Evolutionary conservation across 352 stramenopile genomes (phyloP).

Genomic region (Pythium folliculosum): DNA sequence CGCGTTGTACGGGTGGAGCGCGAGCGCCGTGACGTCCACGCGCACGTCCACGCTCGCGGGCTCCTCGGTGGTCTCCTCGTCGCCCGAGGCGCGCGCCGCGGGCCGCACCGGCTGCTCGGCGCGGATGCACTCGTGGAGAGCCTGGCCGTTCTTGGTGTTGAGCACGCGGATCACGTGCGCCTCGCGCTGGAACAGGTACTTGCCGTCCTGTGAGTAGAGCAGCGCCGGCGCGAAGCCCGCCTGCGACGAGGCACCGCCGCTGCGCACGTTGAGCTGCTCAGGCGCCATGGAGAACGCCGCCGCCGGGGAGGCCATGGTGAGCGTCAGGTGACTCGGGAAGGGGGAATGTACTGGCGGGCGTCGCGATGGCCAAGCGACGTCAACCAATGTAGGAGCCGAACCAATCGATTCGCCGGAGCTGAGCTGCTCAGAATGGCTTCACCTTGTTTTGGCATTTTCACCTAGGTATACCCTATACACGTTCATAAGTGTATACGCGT

Average conservation of each 20-base stretch:
- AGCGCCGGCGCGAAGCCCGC: constrained; percentile 36
- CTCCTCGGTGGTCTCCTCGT: neutral
- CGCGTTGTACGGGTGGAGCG: constrained; percentile 69
- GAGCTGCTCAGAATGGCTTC: constrained; percentile 3
- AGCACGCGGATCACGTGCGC: constrained; percentile 73
- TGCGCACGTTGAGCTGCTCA: constrained; percentile 39
- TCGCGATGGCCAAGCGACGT: constrained; percentile 9
- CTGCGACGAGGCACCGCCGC: constrained; percentile 7
- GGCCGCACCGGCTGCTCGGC: constrained; percentile 24
- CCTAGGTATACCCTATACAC: constrained; percentile 9
- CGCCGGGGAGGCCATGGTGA: constrained; percentile 7
- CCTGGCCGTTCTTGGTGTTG: constrained; percentile 67
- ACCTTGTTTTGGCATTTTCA: neutral
- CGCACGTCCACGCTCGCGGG: neutral
- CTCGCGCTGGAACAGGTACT: constrained; percentile 80
- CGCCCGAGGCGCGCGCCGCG: constrained; percentile 2
- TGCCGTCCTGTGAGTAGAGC: constrained; percentile 65
- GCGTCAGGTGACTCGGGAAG: neutral
- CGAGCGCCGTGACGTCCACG: constrained; percentile 50
- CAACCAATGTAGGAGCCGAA: constrained; percentile 8
- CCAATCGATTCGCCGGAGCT: constrained; percentile 24
- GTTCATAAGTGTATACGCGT: neutral
- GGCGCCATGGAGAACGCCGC: constrained; percentile 18
- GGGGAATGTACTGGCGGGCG: neutral
- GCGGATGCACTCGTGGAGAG: constrained; percentile 74